Base-by-base conservation (phyloP, 2,329 filamentous ascomycete genomes). In the Botryotinia globosa region DNA sequence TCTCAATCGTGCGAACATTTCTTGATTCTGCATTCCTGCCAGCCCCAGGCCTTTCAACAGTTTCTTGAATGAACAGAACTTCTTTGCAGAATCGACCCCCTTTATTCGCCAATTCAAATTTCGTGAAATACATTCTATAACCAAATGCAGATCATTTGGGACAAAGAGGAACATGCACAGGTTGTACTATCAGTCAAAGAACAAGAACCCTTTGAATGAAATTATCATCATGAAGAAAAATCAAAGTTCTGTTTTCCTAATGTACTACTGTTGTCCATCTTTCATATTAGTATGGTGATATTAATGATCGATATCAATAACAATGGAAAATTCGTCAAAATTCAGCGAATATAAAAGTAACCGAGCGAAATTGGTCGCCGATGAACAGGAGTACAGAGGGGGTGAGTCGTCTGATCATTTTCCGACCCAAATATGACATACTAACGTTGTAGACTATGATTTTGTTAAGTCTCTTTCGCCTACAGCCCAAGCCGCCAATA, bases 381-480 rank as follows among this genome's bases (percentile, higher is more conserved):
- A 37, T n/a, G 42, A 65, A 18, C 45, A 48, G 29, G 34, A 48
- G 29, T 48, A 65, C 7, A 48, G 29, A 65, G 29, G 29, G 25
- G 29, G 63, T 37, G 42, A 37, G 42, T 48, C 29, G 32, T 65
- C 20, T 3, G 32, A 18, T 48, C 25, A n/a, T 48, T 3, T 65
- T n/a, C 25, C 6, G 29, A 61, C 20, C 20, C 16, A 54, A 6
- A 18, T 39, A 32, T 18, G 59, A 45, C 63, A 48, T 73, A 25
- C 64, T 44, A 22, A 32, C 29, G 20, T 6, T 42, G 20, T 25
- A 90, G 90, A 93, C 82, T 84, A 88, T 78, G 86, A 87, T 7
- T 95, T 94, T 84, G 86, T 89, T 61, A 85, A 90, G 75, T 87
- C 87, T 37, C 87, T 97, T 65, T 94, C 94, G 0, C 92, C 93